Conservation (phyloP, 768 basidiomycete genomes). For the Amanita phalloides region DNA sequence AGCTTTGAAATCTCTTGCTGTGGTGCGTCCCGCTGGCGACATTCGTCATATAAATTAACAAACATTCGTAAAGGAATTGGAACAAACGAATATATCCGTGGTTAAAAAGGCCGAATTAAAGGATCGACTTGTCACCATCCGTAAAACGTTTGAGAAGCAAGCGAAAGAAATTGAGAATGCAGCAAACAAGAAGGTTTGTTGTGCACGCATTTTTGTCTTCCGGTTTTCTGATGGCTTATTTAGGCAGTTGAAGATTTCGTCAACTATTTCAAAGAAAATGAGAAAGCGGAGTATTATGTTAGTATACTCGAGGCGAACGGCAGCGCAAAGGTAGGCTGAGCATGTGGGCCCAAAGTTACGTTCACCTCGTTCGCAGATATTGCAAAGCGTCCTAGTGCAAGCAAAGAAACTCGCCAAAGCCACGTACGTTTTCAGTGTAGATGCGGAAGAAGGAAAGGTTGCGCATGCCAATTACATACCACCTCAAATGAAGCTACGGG, state of each 20-base stretch:
- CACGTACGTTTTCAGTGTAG: slow-evolving; percentile 81
- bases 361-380: slow-evolving; percentile 32
- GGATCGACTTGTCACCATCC: slow-evolving; percentile 57
- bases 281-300: slow-evolving; percentile 59
- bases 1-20: slow-evolving; percentile 71
- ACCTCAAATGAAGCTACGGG: slow-evolving; percentile 42
- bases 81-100: slow-evolving; percentile 82
- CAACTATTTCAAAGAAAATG: slow-evolving; percentile 69
- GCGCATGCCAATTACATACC: slow-evolving; percentile 81
- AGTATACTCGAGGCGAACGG: slow-evolving; percentile 67
- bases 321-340: slow-evolving; percentile 61
- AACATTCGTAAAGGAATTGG: slow-evolving; percentile 60
- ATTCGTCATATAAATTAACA: slow-evolving; percentile 1
- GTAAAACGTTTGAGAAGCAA: slow-evolving; percentile 80
- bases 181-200: slow-evolving; percentile 63
- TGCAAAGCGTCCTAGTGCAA: slow-evolving; percentile 65
- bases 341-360: background rate
- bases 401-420: slow-evolving; percentile 79
- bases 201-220: background rate
- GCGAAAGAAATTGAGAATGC: slow-evolving; percentile 72
- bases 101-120: slow-evolving; percentile 72
- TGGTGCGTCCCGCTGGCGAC: slow-evolving; percentile 36
- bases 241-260: slow-evolving; percentile 65
- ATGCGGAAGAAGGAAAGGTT: slow-evolving; percentile 60
- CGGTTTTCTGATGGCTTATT: background rate